Conservation (phyloP, 345 rosid species). For the Acer saccharum region DNA sequence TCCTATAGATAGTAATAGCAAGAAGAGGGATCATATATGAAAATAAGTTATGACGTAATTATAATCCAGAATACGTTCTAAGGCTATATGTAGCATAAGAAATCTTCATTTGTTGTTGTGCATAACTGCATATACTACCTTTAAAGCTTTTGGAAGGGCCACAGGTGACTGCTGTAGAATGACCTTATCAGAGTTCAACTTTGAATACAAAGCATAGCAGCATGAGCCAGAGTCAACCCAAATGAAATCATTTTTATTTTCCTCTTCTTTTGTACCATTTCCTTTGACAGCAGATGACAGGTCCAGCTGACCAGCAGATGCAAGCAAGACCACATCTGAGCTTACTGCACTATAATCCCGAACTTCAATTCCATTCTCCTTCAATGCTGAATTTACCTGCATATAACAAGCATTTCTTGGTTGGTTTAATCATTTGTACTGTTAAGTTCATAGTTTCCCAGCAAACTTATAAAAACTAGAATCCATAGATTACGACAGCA, state of each 20-base stretch:
- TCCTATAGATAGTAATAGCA: not conserved
- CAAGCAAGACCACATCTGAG: slow-evolving; percentile 71
- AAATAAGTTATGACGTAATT: not conserved
- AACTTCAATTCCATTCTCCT: slow-evolving; percentile 65
- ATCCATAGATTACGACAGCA: not conserved
- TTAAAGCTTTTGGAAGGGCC: slow-evolving; percentile 90
- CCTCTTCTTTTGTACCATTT: slow-evolving; percentile 31
- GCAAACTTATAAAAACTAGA: not conserved
- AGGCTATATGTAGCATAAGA: not conserved
- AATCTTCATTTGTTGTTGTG: not conserved
- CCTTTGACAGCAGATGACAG: slow-evolving; percentile 32
- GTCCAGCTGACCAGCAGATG: slow-evolving; percentile 52
- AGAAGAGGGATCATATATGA: not conserved
- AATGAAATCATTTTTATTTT: slow-evolving; percentile 44
- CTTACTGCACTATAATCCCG: slow-evolving; percentile 65
- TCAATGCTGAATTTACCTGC: slow-evolving; percentile 56
- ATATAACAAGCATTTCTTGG: slow-evolving; percentile 1
- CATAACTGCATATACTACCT: slow-evolving; percentile 46
- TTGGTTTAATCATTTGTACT: slow-evolving; percentile 4
- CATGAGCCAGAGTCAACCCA: slow-evolving; percentile 87
- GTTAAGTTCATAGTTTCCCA: not conserved
- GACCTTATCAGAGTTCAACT: slow-evolving; percentile 66
- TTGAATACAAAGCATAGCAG: slow-evolving; percentile 88
- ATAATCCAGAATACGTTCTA: not conserved
- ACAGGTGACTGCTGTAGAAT: slow-evolving; percentile 80